Conservation (phyloP, 1,284 basidiomycete genomes). For the Rhizopogon hawkerae region DNA sequence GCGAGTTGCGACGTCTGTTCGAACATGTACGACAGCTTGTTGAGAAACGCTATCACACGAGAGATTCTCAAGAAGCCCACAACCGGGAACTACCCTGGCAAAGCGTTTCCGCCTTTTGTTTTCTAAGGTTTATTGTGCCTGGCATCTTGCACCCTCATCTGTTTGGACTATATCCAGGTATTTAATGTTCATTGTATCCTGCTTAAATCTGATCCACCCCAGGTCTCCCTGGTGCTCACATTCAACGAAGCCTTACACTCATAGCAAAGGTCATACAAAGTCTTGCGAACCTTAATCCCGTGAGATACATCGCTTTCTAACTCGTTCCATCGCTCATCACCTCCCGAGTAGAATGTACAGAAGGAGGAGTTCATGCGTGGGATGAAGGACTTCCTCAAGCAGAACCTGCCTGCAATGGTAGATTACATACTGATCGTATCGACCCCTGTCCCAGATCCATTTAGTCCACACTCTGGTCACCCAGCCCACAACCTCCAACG, state of each 20-base stretch:
- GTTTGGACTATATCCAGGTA: constrained; percentile 67
- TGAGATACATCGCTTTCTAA: constrained; percentile 29
- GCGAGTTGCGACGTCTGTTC: constrained; percentile 70
- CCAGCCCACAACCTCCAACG: constrained; percentile 41
- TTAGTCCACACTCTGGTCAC: constrained; percentile 20
- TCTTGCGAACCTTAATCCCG: constrained; percentile 68
- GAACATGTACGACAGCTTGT: constrained; percentile 64
- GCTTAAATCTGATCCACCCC: constrained; percentile 8
- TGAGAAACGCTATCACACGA: constrained; percentile 48
- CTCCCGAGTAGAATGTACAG: constrained; percentile 41
- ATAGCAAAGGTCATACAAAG: constrained; percentile 77
- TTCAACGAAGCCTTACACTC: constrained; percentile 67
- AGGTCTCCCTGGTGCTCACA: constrained; percentile 58
- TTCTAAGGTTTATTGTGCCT: constrained; percentile 77
- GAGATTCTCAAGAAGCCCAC: constrained; percentile 30
- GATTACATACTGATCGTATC: constrained; percentile 69
- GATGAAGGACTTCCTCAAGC: constrained; percentile 55
- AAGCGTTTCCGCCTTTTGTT: constrained; percentile 78
- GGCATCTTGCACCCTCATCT: constrained; percentile 73
- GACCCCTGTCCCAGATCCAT: constrained; percentile 37
- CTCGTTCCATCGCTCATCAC: constrained; percentile 6
- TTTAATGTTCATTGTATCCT: constrained; percentile 10
- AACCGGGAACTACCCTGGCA: constrained; percentile 62
- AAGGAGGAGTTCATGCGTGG: constrained; percentile 70
- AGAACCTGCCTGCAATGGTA: constrained; percentile 57